Evolutionary conservation across 352 stramenopile genomes (phyloP), one percentile per base, ranked within the genome.

Genomic region (Hyaloperonospora brassicae): DNA sequence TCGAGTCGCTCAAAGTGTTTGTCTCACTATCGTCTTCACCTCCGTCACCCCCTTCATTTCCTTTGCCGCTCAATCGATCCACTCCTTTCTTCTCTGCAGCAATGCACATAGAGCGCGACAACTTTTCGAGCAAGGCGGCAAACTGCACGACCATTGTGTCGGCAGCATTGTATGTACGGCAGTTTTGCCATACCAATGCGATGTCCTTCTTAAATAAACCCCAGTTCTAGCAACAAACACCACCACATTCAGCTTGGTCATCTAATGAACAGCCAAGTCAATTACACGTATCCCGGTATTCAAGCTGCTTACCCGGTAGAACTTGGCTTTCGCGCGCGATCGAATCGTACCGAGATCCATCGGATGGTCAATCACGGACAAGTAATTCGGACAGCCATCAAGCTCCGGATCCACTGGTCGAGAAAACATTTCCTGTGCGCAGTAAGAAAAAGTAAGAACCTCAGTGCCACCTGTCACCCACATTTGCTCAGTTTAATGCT

Each of bases 321-420:
- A 82, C 24, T 65, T 75, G 39, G 52, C 54, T 25, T 78, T 63
- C 0, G 85, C 50, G 17, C 82, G 82, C 14, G 67, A 72, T 23
- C 70, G 76, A 50, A 95, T 89, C 2, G 86, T 95, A 11, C 80
- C 82, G 11, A 95, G 66, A 58, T 95, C 86, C 57, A 95, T 95
- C 1, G 86, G 86, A 6, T 89, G 65, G 47, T 84, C 60, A 54
- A 95, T 87, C 27, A 93, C 70, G 9, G 69, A 73, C 41, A 92
- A 70, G 50, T 95, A 95, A 55, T 92, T 81, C 8, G 81, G 81
- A 66, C 85, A 93, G 27, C 81, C 81, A 59, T 94, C 80, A 35
- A 82, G 64, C 52, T 81, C 78, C 0, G 85, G 83, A 65, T 95
- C 73, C 11, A 95, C 86, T 2, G 86, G 86, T 17, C 84, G 81